phyloP scores from a whole-genome alignment of 352 stramenopile species.

The Phytopythium sindhum region DNA sequence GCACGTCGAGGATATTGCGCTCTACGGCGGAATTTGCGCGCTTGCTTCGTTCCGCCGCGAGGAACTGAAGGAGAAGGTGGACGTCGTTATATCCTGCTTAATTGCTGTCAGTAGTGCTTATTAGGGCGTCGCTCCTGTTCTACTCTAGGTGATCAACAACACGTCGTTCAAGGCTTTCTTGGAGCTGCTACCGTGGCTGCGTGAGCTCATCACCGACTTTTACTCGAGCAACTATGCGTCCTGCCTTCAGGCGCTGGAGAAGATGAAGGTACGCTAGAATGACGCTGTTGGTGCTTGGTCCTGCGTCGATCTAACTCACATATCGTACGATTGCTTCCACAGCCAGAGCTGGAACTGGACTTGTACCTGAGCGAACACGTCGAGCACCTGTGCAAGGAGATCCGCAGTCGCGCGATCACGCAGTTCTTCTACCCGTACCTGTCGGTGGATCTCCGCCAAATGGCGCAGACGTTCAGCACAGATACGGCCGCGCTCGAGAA shows the following conservation, averaged over 20 bases:
- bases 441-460: slow-evolving; percentile 82
- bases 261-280: slow-evolving; percentile 46
- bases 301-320: not conserved
- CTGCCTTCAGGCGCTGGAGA: slow-evolving; percentile 73
- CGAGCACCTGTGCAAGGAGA: slow-evolving; percentile 70
- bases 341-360: slow-evolving; percentile 76
- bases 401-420: slow-evolving; percentile 80
- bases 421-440: slow-evolving; percentile 90
- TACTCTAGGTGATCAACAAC: slow-evolving; percentile 75
- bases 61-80: slow-evolving; percentile 73
- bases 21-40: slow-evolving; percentile 84
- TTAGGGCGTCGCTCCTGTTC: not conserved
- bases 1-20: slow-evolving; percentile 82
- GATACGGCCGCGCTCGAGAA: slow-evolving; percentile 58
- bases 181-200: slow-evolving; percentile 82
- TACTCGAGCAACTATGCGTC: slow-evolving; percentile 85
- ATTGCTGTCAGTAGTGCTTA: not conserved
- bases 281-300: not conserved
- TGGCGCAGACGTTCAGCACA: slow-evolving; percentile 85
- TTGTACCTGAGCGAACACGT: slow-evolving; percentile 79
- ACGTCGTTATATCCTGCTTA: no score
- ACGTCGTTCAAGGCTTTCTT: slow-evolving; percentile 86
- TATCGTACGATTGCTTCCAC: not conserved
- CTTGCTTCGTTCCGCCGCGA: slow-evolving; percentile 82
- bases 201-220: slow-evolving; percentile 87